A percentile compares a stretch with the other conserved stretches of the same genome.
Evolutionary conservation across 2,329 filamentous ascomycete genomes (phyloP).

Genomic region (Pyricularia pennisetigena): DNA sequence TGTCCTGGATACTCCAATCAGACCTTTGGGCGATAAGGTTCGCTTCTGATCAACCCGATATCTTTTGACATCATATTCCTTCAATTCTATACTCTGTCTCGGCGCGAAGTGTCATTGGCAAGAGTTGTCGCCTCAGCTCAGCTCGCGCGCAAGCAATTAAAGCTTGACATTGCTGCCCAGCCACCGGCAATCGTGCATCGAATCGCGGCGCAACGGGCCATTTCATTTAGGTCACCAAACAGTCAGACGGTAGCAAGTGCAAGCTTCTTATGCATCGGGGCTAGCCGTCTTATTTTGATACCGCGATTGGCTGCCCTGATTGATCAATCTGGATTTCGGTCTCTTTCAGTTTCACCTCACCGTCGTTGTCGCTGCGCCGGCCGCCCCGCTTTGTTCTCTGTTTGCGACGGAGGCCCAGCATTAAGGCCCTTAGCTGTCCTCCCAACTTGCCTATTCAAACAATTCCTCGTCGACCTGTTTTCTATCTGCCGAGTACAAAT

Average conservation of each 20-base stretch:
- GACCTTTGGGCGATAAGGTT: neutral
- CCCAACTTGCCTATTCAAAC: neutral
- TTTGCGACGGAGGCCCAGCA: neutral
- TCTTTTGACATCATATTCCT: constrained; percentile 8
- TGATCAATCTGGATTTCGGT: neutral
- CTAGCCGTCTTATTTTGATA: neutral
- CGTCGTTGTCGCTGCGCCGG: neutral
- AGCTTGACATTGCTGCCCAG: neutral
- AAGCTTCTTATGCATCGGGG: neutral
- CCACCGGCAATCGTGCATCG: neutral
- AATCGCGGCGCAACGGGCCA: neutral
- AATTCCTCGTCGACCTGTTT: neutral
- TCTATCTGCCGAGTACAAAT: neutral
- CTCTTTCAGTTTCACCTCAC: neutral
- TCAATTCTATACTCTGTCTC: constrained; percentile 14
- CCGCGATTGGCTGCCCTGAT: neutral
- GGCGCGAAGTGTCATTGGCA: neutral
- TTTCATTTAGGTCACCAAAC: neutral
- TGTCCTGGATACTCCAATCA: neutral
- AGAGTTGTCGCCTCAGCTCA: neutral
- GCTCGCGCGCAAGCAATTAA: neutral
- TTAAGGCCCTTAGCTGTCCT: neutral
- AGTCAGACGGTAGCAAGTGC: neutral
- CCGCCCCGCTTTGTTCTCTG: neutral
- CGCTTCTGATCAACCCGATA: neutral